Base-by-base conservation (phyloP, 768 basidiomycete genomes). In the Rhodotorula graminis region DNA sequence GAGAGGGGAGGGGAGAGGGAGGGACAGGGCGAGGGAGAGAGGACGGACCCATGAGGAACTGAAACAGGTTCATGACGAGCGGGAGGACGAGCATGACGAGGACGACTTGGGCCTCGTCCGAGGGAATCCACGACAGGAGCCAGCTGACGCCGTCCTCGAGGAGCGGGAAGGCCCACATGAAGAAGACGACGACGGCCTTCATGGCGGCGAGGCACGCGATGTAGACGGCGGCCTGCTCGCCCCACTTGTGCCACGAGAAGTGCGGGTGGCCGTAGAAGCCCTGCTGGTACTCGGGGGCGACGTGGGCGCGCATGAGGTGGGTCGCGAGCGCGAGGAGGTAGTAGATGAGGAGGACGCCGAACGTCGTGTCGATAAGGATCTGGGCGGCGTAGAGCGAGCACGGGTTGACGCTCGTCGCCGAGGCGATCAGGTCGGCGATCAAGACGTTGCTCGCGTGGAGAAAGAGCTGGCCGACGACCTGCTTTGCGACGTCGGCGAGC, bases 41-140 rank as follows among this genome's bases (percentile, higher is more conserved):
- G 0, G 90, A 90, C 82, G 96, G 92, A 69, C 96, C 93, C 63
- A 96, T 83, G 88, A 93, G 93, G 85, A 97, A 97, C 80, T 98
- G 95, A 19, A 92, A 76, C 50, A 92, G 82, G 80, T 82, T 82
- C 82, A 83, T 82, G 50, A 81, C 74, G 63, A 82, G 70, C 1
- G 93, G 93, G 82, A 94, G 93, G 64, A 95, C 81, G 64, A 92
- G 91, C 91, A 97, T 93, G 33, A 89, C 89, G 76, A 77, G 70
- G 40, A 82, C 78, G 63, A 83, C 80, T 67, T 82, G 81, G 1
- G 73, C 84, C 67, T 89, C 88, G 6, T 87, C 87, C 0, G 84
- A 81, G 2, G 86, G 87, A 6, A 88, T 84, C 90, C 91, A 95
- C 69, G 87, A 86, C 52, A 98, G 83, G 9, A 94, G 82, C 90